phyloP scores from a whole-genome alignment of 2,329 filamentous ascomycete genomes.

The Harringtonia lauricola region DNA sequence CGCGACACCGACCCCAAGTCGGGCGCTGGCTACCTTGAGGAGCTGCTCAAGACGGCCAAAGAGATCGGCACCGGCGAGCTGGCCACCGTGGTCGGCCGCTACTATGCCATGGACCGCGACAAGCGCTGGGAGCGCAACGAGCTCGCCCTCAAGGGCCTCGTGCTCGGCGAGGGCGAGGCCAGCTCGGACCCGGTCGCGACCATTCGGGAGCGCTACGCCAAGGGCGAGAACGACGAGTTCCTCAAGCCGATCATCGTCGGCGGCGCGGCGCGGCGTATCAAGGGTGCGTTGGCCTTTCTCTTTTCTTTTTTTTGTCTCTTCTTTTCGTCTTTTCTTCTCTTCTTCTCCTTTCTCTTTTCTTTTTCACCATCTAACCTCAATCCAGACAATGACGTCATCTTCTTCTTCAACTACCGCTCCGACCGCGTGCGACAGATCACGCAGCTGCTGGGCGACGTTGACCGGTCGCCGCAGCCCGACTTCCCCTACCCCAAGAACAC shows the following conservation, averaged over 20 bases:
- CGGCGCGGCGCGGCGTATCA: constrained; percentile 73
- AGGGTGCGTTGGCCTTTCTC: constrained; percentile 56
- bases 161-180: constrained; percentile 78
- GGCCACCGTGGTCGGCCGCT: constrained; percentile 86
- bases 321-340: too few relatives aligned
- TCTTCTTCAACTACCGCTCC: constrained; percentile 99
- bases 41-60: constrained; percentile 68
- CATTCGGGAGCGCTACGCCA: constrained; percentile 78
- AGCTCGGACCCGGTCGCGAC: constrained; percentile 76
- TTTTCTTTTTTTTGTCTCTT: too few relatives aligned
- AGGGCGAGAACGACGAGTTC: constrained; percentile 92
- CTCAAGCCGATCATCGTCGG: constrained; percentile 93
- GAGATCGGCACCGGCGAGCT: constrained; percentile 81
- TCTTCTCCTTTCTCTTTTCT: too few relatives aligned
- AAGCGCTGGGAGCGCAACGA: constrained; percentile 98
- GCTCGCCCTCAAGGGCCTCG: constrained; percentile 75
- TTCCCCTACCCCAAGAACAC: constrained; percentile 83
- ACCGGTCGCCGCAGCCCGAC: constrained; percentile 81
- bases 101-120: constrained; percentile 99
- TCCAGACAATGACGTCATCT: constrained; percentile 82
- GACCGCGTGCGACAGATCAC: constrained; percentile 95
- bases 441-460: constrained; percentile 82
- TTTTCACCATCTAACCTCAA: too few relatives aligned
- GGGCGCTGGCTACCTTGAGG: constrained; percentile 74
- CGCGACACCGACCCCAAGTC: constrained; percentile 98